These are phyloP conservation scores for Isabelozyma gotoi DNA, from an alignment of 805 yeast genomes.

Conservation along the genomic window DNA sequence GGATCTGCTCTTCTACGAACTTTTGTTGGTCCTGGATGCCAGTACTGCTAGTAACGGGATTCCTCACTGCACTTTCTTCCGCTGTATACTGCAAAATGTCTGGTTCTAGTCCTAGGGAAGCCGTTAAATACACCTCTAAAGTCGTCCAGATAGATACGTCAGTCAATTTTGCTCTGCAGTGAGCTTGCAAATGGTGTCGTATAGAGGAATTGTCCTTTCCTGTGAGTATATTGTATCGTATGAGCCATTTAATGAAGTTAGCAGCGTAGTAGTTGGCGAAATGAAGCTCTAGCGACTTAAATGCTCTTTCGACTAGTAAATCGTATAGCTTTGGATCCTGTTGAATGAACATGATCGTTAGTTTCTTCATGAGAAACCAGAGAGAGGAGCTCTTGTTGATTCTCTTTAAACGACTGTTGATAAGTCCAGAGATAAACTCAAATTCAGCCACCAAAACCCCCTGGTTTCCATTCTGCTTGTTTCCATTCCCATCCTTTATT, in stretches of 20 bases:
- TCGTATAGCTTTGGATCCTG: neutral
- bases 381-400: slow-evolving; percentile 41
- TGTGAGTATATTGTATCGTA: slow-evolving; percentile 3
- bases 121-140: slow-evolving; percentile 6
- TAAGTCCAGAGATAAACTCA: slow-evolving; percentile 30
- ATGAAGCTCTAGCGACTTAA: slow-evolving; percentile 33
- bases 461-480: slow-evolving; percentile 1
- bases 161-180: slow-evolving; percentile 13
- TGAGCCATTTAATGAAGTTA: slow-evolving; percentile 30
- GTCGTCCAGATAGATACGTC: slow-evolving; percentile 26
- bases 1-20: slow-evolving; percentile 1
- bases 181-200: slow-evolving; percentile 2
- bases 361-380: slow-evolving; percentile 33
- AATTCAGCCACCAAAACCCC: slow-evolving; percentile 16
- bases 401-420: slow-evolving; percentile 25
- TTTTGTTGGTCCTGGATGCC: too few relatives aligned
- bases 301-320: slow-evolving; percentile 12
- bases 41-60: neutral
- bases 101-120: neutral
- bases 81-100: neutral
- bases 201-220: neutral
- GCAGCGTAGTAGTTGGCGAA: slow-evolving; percentile 41
- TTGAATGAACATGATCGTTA: slow-evolving; percentile 13
- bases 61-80: neutral
- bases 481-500: slow-evolving; percentile 9